Percentiles rank a stretch among this genome's conserved stretches.
Evolutionary conservation across 176 grass and related monocot genomes (phyloP).

Genomic region (Raddia distichophylla): DNA sequence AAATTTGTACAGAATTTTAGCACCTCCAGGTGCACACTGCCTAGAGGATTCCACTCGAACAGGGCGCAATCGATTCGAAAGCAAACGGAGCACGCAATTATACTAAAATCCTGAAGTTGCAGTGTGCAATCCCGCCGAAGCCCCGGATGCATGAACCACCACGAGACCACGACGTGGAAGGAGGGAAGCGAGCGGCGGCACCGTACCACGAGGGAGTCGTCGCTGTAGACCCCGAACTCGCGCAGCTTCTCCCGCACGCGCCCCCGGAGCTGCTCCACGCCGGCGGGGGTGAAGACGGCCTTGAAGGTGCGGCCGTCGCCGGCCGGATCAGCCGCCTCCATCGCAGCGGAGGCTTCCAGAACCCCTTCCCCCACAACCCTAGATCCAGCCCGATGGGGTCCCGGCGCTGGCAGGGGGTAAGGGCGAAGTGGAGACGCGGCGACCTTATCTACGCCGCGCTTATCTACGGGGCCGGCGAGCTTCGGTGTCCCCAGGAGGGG

Average conservation of each 20-base stretch:
- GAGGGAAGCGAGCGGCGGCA: background rate
- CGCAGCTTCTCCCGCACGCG: slow-evolving; percentile 64
- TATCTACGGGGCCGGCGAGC: background rate
- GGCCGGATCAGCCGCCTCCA: slow-evolving; percentile 55
- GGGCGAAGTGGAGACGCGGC: background rate
- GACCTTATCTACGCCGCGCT: slow-evolving; percentile 32
- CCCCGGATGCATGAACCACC: slow-evolving; percentile 1
- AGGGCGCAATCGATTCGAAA: background rate
- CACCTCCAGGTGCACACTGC: background rate
- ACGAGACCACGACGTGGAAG: background rate
- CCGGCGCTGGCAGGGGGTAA: background rate
- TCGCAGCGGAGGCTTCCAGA: slow-evolving; percentile 42
- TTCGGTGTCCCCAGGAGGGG: slow-evolving; percentile 12
- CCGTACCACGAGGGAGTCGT: slow-evolving; percentile 55
- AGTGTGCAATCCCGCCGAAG: background rate
- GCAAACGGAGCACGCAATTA: background rate
- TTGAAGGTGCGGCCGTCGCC: slow-evolving; percentile 39
- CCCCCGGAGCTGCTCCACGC: slow-evolving; percentile 44
- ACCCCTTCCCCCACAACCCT: slow-evolving; percentile 51
- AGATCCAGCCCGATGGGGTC: slow-evolving; percentile 53
- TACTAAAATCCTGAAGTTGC: background rate
- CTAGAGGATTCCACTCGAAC: background rate
- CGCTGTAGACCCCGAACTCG: slow-evolving; percentile 37
- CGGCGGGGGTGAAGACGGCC: slow-evolving; percentile 43
- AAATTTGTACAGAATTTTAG: background rate